Percentiles rank a stretch among this genome's conserved stretches.
These are phyloP conservation scores for Calocybe indica DNA, from an alignment of 768 basidiomycete species.

Conservation along the genomic window DNA sequence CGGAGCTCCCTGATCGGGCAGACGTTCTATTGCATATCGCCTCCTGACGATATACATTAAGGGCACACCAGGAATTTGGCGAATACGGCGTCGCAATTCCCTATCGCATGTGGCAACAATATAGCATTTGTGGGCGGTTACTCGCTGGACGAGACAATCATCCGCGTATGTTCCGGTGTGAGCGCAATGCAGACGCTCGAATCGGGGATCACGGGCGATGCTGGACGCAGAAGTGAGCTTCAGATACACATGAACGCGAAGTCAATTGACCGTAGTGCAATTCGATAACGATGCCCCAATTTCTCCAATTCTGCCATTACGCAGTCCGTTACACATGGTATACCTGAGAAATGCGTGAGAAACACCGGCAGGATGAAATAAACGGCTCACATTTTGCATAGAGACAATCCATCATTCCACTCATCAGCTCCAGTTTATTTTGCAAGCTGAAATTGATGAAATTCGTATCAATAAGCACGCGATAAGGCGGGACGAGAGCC, in stretches of 20 bases:
- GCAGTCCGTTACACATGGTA: conserved; percentile 98
- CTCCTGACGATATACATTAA: conserved; percentile 95
- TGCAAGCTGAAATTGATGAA: conserved; percentile 99
- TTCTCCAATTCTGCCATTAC: conserved; percentile 99
- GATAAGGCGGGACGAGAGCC: conserved; percentile 93
- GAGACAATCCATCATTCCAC: conserved; percentile 99
- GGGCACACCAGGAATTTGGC: conserved; percentile 89
- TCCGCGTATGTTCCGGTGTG: conserved; percentile 98
- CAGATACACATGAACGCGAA: background rate
- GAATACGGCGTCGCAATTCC: conserved; percentile 85
- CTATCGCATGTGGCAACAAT: conserved; percentile 98
- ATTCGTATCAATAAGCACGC: conserved; percentile 97
- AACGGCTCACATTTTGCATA: conserved; percentile 82
- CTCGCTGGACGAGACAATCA: conserved; percentile 95
- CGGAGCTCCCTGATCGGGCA: conserved; percentile 93
- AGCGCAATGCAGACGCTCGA: conserved; percentile 88
- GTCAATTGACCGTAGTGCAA: conserved; percentile 77
- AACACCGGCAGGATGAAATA: background rate
- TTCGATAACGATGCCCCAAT: conserved; percentile 89
- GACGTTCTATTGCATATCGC: conserved; percentile 89
- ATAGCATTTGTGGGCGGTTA: conserved; percentile 92
- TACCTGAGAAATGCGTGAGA: conserved; percentile 49
- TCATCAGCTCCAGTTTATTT: conserved; percentile 92
- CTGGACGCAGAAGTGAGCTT: conserved; percentile 33
- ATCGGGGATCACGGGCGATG: conserved; percentile 94